Percentiles rank a stretch among this genome's conserved stretches.
Conservation (phyloP, 305 asterid species). For the Caryopteris hybrid region DNA sequence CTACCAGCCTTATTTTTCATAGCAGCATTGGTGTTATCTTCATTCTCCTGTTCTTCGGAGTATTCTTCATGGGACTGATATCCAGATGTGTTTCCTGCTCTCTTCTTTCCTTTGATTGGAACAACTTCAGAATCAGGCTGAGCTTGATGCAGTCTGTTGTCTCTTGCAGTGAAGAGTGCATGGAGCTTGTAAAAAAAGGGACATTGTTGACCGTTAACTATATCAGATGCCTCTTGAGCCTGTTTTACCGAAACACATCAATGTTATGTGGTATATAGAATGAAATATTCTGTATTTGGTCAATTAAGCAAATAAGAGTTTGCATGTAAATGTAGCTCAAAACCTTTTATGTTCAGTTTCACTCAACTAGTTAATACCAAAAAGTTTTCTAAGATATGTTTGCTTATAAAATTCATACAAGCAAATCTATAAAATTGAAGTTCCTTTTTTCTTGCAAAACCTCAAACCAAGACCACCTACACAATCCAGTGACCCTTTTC, state of each 20-base stretch:
- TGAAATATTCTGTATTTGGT: too few species aligned
- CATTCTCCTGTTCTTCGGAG: constrained; percentile 29
- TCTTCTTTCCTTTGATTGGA: constrained; percentile 28
- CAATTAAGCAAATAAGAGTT: too few species aligned
- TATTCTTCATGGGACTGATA: constrained; percentile 34
- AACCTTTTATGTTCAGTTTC: too few species aligned
- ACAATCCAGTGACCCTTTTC: too few species aligned
- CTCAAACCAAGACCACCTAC: too few species aligned
- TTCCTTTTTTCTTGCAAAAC: too few species aligned
- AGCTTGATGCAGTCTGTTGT: constrained; percentile 25
- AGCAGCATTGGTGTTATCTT: constrained; percentile 28
- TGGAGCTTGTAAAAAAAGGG: constrained; percentile 52
- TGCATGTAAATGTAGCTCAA: too few species aligned
- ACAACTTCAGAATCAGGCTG: constrained; percentile 24
- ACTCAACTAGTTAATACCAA: neutral
- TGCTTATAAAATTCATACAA: neutral
- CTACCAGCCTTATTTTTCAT: neutral
- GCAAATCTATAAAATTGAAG: neutral
- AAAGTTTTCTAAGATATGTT: neutral
- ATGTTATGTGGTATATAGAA: neutral
- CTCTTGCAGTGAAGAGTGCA: constrained; percentile 39
- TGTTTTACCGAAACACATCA: constrained; percentile 10
- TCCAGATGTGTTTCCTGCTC: constrained; percentile 16
- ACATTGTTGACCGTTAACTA: constrained; percentile 19
- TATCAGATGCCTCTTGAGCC: constrained; percentile 46